Base-by-base conservation (phyloP, 495 filamentous ascomycete species). In the Neurospora terricola region DNA sequence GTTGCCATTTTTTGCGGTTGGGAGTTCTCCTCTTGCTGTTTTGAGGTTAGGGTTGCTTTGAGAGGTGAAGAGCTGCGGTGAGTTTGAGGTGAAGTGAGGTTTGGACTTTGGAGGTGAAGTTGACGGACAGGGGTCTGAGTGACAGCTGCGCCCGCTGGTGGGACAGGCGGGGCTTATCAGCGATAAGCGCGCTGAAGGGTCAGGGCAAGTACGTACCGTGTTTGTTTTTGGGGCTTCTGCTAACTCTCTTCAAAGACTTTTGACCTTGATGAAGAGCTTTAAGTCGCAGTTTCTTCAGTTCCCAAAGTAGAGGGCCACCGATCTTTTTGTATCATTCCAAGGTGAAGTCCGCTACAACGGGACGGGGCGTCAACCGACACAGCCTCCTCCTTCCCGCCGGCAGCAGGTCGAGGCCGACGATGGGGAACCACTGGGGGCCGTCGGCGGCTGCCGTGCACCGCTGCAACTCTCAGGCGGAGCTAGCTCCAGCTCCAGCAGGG, bases 1-100 rank as follows among this genome's bases (percentile, higher is more conserved):
- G 75, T 38, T 45, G 71, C 34, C 66, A 71, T 77, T 38, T 42
- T 42, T 36, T 39, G 73, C 21, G 30, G 27, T 71, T 74, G 3
- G 7, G 10, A 54, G n/a, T 48, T 38, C 3, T 37, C 7, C 21
- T 43, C 42, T 10, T 42, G 18, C 42, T 45, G 18, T 30, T 45
- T 21, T 14, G 30, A 45, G 21, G 70, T 72, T 70, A 36, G 62
- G 66, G 5, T 36, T 59, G 69, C 12, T 62, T 27, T 34, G 69
- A 16, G 23, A 34, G 21, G 27, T 62, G 27, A 34, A 34, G 23
- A 62, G 54, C 27, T 27, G 45, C 11, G 45, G 11, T 54, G 11
- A 54, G 45, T 54, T 8, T 34, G 27, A 34, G 54, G 54, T 59
- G 45, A 54, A 23, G 11, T 59, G 48, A 59, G n/a, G 48, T 59